Evolutionary conservation across 1,139 yeast genomes (phyloP).

Genomic region (Petasospora fabianii): DNA sequence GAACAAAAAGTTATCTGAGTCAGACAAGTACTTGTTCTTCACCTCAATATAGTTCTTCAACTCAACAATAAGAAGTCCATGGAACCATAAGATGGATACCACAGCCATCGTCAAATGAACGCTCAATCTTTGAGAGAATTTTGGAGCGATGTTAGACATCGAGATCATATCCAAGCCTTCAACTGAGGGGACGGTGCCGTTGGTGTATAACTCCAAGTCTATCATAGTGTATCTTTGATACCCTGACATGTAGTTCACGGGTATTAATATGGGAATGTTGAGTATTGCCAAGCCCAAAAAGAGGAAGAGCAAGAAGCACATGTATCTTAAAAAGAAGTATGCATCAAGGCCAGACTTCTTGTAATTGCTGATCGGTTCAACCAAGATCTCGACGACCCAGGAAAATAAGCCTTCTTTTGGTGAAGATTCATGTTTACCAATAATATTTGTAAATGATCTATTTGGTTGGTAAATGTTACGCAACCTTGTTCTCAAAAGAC

Average conservation of each 20-base stretch:
- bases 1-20: conserved; percentile 28
- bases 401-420: conserved; percentile 40
- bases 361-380: conserved; percentile 40
- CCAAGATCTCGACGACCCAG: conserved; percentile 46
- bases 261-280: conserved; percentile 52
- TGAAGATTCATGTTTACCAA: conserved; percentile 38
- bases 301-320: conserved; percentile 44
- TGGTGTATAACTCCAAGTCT: conserved; percentile 20
- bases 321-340: conserved; percentile 55
- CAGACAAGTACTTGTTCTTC: conserved; percentile 37
- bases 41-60: conserved; percentile 44
- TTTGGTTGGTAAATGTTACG: conserved; percentile 56
- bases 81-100: conserved; percentile 50
- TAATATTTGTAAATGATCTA: conserved; percentile 40
- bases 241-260: conserved; percentile 50
- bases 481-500: conserved; percentile 45
- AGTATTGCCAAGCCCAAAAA: conserved; percentile 48
- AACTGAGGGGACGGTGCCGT: conserved; percentile 30
- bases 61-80: conserved; percentile 48
- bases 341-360: conserved; percentile 58
- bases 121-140: conserved; percentile 42
- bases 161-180: conserved; percentile 57
- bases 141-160: conserved; percentile 54
- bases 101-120: conserved; percentile 54
- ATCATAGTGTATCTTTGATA: conserved; percentile 20